Base-by-base conservation (phyloP, 2,329 filamentous ascomycete genomes). In the Penicillium polonicum region DNA sequence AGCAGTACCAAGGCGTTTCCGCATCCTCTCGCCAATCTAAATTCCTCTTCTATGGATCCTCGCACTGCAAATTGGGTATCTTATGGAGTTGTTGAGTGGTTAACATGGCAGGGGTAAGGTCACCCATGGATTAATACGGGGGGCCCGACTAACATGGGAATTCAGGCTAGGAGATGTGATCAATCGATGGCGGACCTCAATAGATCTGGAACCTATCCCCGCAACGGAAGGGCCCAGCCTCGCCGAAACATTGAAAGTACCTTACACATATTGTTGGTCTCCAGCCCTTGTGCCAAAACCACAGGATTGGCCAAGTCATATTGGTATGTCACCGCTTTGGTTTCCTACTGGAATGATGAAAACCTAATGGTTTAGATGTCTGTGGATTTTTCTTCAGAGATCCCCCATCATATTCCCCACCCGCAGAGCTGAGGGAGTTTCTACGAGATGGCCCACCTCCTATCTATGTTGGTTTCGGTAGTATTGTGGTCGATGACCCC, bases 401-500 rank as follows among this genome's bases (percentile, higher is more conserved):
- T 53, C 52, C 66, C 2, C 68, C 74, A n/a, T n/a, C 61, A 8
- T 76, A 80, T 55, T 72, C 64, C 0, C 79, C 80, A 1, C 69
- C 76, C 0, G 54, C 68, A 0, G 77, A 78, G 8, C 60, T 82
- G 2, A 66, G 64, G 3, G 59, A 63, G 0, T 85, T 84, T 48
- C 72, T 85, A 1, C 65, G 63, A 12, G 67, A 70, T 0, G 82
- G 82, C 0, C 74, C 79, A 2, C 72, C 78, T 6, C 82, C 83
- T 0, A 67, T 85, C 0, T 85, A 85, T 52, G 81, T 85, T 36
- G 82, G 83, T 0, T 85, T 85, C 61, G 82, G 83, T 5, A 82
- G 78, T 35, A 84, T 85, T 45, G 82, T 85, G 0, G 74, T 84
- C 3, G 80, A 83, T 21, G 72, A 84, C 31, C 78, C 82, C 0